Evolutionary conservation across 1,139 yeast genomes (phyloP), one percentile per base, ranked within the genome.

Genomic region (Suhomyces bribrorum): DNA sequence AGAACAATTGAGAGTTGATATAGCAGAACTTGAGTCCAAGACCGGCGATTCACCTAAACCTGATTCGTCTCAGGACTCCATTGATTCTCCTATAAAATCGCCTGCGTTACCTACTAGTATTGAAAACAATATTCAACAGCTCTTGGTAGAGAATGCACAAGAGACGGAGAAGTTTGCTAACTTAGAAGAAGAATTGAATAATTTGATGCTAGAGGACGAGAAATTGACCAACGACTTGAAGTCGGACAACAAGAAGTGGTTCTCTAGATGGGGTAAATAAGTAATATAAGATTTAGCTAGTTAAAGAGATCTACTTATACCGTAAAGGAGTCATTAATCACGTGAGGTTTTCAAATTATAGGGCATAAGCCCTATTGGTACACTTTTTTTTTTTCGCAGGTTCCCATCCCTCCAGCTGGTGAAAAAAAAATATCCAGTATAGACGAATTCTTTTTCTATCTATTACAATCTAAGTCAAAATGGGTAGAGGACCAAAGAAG

Each of bases 91-190:
- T 8, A n/a, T 36, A 38, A 64, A 56, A 36, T 58, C 66, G 13
- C 55, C 65, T 3, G 64, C 62, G 7, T 59, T 65, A 22, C 73
- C 73, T n/a, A 49, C 61, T 17, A 61, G 65, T 37, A 66, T 77
- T 40, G 79, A 76, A 43, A 52, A 63, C 32, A 71, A 74, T 45
- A 76, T 78, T 35, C 73, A 73, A 38, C 71, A 73, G 41, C 75
- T 72, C 26, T 57, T 72, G 43, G 52, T 54, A 13, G 60, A 60
- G 73, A 50, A 82, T 75, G 83, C 82, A 60, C 52, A 73, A 73
- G 64, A 85, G 71, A 61, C 71, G 58, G 92, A 85, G 49, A 69
- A 67, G 46, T 65, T 74, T 40, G 77, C 77, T 5, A 57, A 62
- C 31, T 55, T 82, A 24, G 83, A 82, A 46, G 73, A 67, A 31